Conservation (phyloP, 148 eudicot species). For the Arctostaphylos glauca region DNA sequence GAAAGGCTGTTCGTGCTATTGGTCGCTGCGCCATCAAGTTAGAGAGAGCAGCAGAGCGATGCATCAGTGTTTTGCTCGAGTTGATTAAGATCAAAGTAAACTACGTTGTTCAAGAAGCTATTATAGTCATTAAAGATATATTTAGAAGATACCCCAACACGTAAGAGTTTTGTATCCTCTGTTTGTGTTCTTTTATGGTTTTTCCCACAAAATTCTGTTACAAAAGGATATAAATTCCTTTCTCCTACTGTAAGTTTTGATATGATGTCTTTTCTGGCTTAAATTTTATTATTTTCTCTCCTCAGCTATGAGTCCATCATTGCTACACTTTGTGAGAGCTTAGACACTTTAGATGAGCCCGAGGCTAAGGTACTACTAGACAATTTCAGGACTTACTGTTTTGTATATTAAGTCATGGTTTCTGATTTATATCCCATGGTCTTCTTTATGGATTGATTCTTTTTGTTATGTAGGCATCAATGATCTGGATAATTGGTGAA, state of each 20-base stretch:
- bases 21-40: slow-evolving; percentile 99
- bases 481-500: slow-evolving; percentile 99
- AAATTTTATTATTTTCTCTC: slow-evolving; percentile 10
- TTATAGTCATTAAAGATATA: slow-evolving; percentile 94
- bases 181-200: background rate
- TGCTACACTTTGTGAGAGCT: slow-evolving; percentile 98
- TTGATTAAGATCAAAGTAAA: slow-evolving; percentile 98
- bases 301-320: slow-evolving; percentile 97
- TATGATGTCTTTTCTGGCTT: background rate
- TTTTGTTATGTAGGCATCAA: slow-evolving; percentile 62
- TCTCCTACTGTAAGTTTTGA: background rate
- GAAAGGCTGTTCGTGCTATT: slow-evolving; percentile 98
- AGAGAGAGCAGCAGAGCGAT: slow-evolving; percentile 99
- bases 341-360: slow-evolving; percentile 97
- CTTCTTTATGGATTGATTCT: background rate
- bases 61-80: slow-evolving; percentile 96
- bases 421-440: background rate
- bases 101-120: slow-evolving; percentile 99
- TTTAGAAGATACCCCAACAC: slow-evolving; percentile 99
- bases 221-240: background rate
- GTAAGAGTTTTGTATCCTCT: slow-evolving; percentile 36
- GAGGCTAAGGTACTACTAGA: slow-evolving; percentile 82
- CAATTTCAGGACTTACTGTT: slow-evolving; percentile 16
- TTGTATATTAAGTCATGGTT: slow-evolving; percentile 2
- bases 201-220: background rate